phyloP scores from a whole-genome alignment of 1,284 basidiomycete genomes.

The Hemileia vastatrix region DNA sequence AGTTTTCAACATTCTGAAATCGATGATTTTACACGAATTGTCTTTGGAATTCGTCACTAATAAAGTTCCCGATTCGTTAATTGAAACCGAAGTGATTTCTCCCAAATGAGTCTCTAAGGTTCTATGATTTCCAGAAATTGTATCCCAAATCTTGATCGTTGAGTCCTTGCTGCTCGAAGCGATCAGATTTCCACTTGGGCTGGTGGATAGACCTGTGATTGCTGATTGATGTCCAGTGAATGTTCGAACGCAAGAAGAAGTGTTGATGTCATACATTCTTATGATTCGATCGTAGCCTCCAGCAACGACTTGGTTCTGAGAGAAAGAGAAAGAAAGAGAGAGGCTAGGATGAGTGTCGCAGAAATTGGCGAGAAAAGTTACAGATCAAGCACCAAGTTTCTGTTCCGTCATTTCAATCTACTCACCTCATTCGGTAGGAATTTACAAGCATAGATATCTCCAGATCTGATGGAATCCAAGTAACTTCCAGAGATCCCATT shows the following conservation, averaged over 20 bases:
- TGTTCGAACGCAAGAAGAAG: slow-evolving; percentile 46
- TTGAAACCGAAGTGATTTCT: slow-evolving; percentile 49
- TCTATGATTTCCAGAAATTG: slow-evolving; percentile 47
- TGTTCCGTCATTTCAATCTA: slow-evolving; percentile 22
- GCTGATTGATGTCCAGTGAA: slow-evolving; percentile 49
- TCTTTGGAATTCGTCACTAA: slow-evolving; percentile 49
- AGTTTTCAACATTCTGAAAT: slow-evolving; percentile 46
- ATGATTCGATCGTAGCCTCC: slow-evolving; percentile 50
- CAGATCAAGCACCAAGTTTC: slow-evolving; percentile 21
- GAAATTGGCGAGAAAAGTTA: neutral
- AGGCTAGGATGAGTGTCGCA: no score
- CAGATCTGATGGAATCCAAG: no score
- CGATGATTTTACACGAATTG: slow-evolving; percentile 47
- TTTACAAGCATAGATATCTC: slow-evolving; percentile 48
- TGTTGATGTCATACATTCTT: slow-evolving; percentile 48
- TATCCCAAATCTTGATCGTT: slow-evolving; percentile 49
- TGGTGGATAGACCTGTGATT: slow-evolving; percentile 47
- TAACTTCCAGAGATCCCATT: no score
- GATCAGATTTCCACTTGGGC: slow-evolving; percentile 47
- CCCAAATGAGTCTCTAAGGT: slow-evolving; percentile 48
- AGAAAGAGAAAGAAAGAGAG: neutral
- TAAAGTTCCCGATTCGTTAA: slow-evolving; percentile 47
- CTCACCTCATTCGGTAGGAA: slow-evolving; percentile 45
- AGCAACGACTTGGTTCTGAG: slow-evolving; percentile 44
- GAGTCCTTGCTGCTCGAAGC: slow-evolving; percentile 49